These are phyloP conservation scores for Petunia hybrid DNA, from an alignment of 305 asterid genomes.

Conservation along the genomic window DNA sequence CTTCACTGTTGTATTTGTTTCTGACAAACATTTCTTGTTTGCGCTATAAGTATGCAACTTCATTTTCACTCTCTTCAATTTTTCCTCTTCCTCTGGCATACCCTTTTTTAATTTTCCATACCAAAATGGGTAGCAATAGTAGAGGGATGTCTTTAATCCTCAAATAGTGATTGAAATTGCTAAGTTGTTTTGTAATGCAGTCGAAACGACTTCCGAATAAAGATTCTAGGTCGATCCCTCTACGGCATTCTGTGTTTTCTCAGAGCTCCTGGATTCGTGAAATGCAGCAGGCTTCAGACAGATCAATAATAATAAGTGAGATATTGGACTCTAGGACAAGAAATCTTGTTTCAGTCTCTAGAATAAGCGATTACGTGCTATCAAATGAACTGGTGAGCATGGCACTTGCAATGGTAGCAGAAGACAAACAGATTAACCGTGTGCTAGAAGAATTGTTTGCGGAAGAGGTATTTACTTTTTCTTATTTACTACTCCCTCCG, in stretches of 20 bases:
- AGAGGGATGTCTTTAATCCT: not conserved
- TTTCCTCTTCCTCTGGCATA: slow-evolving; percentile 19
- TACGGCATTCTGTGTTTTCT: slow-evolving; percentile 79
- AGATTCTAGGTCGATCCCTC: slow-evolving; percentile 66
- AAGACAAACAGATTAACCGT: slow-evolving; percentile 96
- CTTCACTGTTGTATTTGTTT: not conserved
- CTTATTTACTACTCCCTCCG: not conserved
- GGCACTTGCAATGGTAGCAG: slow-evolving; percentile 99
- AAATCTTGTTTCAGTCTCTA: slow-evolving; percentile 90
- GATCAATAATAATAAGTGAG: slow-evolving; percentile 94
- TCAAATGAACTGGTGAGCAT: slow-evolving; percentile 98
- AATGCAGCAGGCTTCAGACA: slow-evolving; percentile 98
- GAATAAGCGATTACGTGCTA: slow-evolving; percentile 93
- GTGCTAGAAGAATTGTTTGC: slow-evolving; percentile 98
- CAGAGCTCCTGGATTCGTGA: slow-evolving; percentile 97
- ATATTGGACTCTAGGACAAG: slow-evolving; percentile 97
- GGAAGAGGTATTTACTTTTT: slow-evolving; percentile 66
- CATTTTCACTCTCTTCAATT: not conserved
- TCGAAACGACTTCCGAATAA: slow-evolving; percentile 86
- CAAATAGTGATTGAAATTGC: slow-evolving; percentile 27
- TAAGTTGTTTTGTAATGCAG: slow-evolving; percentile 59
- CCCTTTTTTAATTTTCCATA: not conserved
- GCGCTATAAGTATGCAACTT: not conserved
- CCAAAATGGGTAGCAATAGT: not conserved
- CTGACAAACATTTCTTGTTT: slow-evolving; percentile 21